These are phyloP conservation scores for Bathelium albidoporum DNA, from an alignment of 495 filamentous ascomycete species.

Conservation along the genomic window DNA sequence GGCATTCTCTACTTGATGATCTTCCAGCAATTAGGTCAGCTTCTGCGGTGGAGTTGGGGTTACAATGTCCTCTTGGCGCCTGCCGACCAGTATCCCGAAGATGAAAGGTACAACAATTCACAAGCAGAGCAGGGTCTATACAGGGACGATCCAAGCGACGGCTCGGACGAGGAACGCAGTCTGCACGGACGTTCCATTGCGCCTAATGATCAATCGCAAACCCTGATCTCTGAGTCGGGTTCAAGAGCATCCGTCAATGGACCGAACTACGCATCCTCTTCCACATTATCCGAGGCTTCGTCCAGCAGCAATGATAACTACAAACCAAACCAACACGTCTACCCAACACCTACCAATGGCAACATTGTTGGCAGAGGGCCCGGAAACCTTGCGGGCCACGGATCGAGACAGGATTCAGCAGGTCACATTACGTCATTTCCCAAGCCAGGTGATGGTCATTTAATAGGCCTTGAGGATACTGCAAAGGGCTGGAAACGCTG, in stretches of 20 bases:
- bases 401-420: constrained; percentile 13
- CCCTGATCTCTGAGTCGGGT: constrained; percentile 22
- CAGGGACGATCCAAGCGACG: constrained; percentile 46
- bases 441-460: constrained; percentile 7
- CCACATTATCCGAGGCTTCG: constrained; percentile 11
- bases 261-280: constrained; percentile 18
- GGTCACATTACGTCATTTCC: constrained; percentile 25
- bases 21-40: constrained; percentile 93
- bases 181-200: constrained; percentile 7
- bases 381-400: constrained; percentile 12
- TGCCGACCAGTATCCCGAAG: constrained; percentile 58
- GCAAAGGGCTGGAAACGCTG: constrained; percentile 19
- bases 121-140: constrained; percentile 40
- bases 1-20: constrained; percentile 94
- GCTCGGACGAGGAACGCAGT: constrained; percentile 18
- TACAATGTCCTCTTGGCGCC: constrained; percentile 86
- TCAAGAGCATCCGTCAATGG: constrained; percentile 15
- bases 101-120: constrained; percentile 16
- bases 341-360: constrained; percentile 37
- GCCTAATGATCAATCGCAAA: constrained; percentile 14
- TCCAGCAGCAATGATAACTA: not conserved
- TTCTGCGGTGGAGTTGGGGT: constrained; percentile 96
- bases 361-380: constrained; percentile 24
- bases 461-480: constrained; percentile 9
- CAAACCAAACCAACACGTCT: not conserved